Base-by-base conservation (phyloP, 2,329 filamentous ascomycete genomes). In the Aspergillus quadricinctus region DNA sequence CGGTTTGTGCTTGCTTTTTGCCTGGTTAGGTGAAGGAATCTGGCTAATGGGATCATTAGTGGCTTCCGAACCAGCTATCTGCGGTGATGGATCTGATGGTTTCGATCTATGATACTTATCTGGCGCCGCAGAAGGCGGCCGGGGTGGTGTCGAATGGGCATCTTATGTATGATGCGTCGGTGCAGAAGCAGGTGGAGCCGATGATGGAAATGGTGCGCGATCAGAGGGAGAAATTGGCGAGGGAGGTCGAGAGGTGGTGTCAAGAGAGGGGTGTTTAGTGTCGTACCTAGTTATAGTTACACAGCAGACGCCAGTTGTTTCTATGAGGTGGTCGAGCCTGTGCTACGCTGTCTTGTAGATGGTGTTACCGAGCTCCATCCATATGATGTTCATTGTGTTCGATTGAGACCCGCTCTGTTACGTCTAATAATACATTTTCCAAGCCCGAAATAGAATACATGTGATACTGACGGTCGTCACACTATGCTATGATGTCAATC, bases 31-130 rank as follows among this genome's bases (percentile, higher is more conserved):
- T n/a, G n/a, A n/a, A n/a, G n/a, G n/a, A n/a, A n/a, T n/a, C n/a
- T n/a, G n/a, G n/a, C n/a, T n/a, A n/a, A n/a, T n/a, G n/a, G n/a
- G n/a, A n/a, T n/a, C n/a, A n/a, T n/a, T n/a, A 77, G 70, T 79
- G 77, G 77, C 68, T 79, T 43, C 77, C 77, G 0, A 79, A 79
- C 55, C 77, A 79, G 58, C 66, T 79, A 4, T 75, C 73, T 2
- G 77, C 75, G 1, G 77, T 79, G n/a, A 77, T 79, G 75, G 76
- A 78, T 37, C 64, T 78, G 56, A 78, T 79, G 77, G 63, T 78
- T n/a, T 65, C 69, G 2, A 73, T 78, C 29, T 78, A 78, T 35
- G 70, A 75, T n/a, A 67, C 63, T 1, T 66, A 74, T 31, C 67
- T 76, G 48, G 71, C 66, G 2, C 69, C 72, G 0, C 67, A 66